Conservation (phyloP, 495 filamentous ascomycete genomes). For the Talaromyces proteolyticus region DNA sequence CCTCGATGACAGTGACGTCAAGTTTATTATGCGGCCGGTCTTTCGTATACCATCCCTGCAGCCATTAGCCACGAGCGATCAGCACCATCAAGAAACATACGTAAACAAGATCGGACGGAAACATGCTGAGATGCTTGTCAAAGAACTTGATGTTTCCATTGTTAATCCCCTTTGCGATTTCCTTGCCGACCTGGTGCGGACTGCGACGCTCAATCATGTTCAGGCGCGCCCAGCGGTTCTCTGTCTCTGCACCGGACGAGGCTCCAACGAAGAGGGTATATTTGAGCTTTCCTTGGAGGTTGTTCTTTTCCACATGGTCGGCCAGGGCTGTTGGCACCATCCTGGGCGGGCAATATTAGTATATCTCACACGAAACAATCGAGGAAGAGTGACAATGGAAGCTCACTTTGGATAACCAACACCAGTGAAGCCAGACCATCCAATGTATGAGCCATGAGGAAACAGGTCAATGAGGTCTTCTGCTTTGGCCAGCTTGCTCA, state of each 20-base stretch:
- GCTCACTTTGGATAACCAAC: slow-evolving; percentile 85
- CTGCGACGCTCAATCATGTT: slow-evolving; percentile 86
- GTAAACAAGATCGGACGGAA: slow-evolving; percentile 81
- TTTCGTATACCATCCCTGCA: slow-evolving; percentile 72
- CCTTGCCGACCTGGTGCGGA: slow-evolving; percentile 89
- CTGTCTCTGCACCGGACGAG: slow-evolving; percentile 83
- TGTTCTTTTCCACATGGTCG: slow-evolving; percentile 86
- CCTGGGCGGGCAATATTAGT: slow-evolving; percentile 30
- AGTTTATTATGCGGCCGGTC: slow-evolving; percentile 66
- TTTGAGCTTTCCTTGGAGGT: slow-evolving; percentile 73
- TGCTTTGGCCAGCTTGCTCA: slow-evolving; percentile 72
- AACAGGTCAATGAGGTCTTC: slow-evolving; percentile 77
- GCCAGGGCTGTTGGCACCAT: slow-evolving; percentile 80
- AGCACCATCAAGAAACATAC: slow-evolving; percentile 33
- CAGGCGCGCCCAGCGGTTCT: slow-evolving; percentile 79
- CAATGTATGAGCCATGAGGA: slow-evolving; percentile 76
- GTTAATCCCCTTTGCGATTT: slow-evolving; percentile 88
- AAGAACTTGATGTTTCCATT: slow-evolving; percentile 86
- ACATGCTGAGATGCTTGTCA: slow-evolving; percentile 89
- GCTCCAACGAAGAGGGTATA: slow-evolving; percentile 88
- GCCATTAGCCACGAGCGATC: not conserved
- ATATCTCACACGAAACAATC: not conserved
- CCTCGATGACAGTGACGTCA: slow-evolving; percentile 83
- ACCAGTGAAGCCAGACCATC: slow-evolving; percentile 89
- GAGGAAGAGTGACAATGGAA: not conserved